Percentiles rank a stretch among this genome's conserved stretches.
Conservation (phyloP, 352 stramenopile species). For the Pythium phragmiticola region DNA sequence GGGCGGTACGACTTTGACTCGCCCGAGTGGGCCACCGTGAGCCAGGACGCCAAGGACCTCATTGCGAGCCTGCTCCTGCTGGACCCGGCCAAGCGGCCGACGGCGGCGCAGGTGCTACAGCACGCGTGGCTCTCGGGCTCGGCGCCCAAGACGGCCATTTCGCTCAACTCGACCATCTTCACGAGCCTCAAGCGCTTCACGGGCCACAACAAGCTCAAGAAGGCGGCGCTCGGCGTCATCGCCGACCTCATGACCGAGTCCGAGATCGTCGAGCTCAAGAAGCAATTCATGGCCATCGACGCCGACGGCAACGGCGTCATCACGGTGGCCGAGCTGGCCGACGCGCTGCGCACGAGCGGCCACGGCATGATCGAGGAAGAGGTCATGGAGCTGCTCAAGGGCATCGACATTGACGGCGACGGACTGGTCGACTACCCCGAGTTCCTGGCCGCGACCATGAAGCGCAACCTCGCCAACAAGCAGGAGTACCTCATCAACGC, state of each 20-base stretch:
- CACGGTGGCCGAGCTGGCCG: slow-evolving; percentile 84
- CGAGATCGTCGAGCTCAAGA: slow-evolving; percentile 85
- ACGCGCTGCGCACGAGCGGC: slow-evolving; percentile 77
- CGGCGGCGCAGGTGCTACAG: slow-evolving; percentile 84
- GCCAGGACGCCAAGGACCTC: slow-evolving; percentile 92
- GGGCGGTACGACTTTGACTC: slow-evolving; percentile 86
- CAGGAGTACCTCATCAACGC: slow-evolving; percentile 86
- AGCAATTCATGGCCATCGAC: slow-evolving; percentile 87
- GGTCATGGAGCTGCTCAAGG: slow-evolving; percentile 83
- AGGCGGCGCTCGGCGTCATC: slow-evolving; percentile 84
- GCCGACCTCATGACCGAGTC: slow-evolving; percentile 80
- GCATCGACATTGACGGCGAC: slow-evolving; percentile 90
- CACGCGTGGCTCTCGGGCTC: slow-evolving; percentile 86
- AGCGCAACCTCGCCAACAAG: slow-evolving; percentile 85
- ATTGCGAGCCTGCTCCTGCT: slow-evolving; percentile 93
- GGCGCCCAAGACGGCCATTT: slow-evolving; percentile 69
- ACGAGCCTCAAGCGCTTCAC: slow-evolving; percentile 86
- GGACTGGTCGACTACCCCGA: slow-evolving; percentile 88
- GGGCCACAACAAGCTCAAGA: slow-evolving; percentile 90
- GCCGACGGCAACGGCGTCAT: slow-evolving; percentile 88
- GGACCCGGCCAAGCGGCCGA: slow-evolving; percentile 91
- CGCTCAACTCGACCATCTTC: slow-evolving; percentile 85
- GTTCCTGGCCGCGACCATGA: slow-evolving; percentile 91
- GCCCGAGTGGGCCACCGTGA: slow-evolving; percentile 82
- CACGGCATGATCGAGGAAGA: slow-evolving; percentile 88